Evolutionary conservation across 768 basidiomycete species (phyloP), one percentile per base, ranked within the genome.

Genomic region (Chalciporus chontae): DNA sequence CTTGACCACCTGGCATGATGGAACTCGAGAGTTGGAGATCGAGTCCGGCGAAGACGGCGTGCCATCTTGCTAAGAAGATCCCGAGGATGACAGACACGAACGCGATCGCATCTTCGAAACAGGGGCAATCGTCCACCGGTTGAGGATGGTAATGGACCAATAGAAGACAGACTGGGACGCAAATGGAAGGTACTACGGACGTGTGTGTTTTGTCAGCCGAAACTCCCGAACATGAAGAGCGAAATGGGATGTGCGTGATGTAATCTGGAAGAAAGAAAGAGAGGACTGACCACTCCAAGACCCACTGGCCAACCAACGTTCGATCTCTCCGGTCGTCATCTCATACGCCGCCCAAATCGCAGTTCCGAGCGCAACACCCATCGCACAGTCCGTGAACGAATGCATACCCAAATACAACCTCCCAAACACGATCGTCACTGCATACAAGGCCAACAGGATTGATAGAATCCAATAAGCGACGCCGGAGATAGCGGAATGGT

Each of bases 51-150:
- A 73, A 75, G 10, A 65, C 58, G 4, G 67, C 73, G 42, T 71
- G 69, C 93, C 94, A 96, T 39, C 79, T 74, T 0, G 81, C 82
- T 0, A 93, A 64, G 19, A 80, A 70, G 17, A 76, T 72, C n/a
- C 95, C 95, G 31, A 87, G 73, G 15, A 90, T 75, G 37, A 93
- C 93, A 21, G 89, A 85, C n/a, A 88, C 71, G 55, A 94, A 87
- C 0, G 95, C 93, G 44, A 97, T 94, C 3, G 94, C 91, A 62
- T 98, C 95, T 63, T 96, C 95, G 68, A 96, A 99, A 69, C 95
- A 97, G 2, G 95, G 95, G 57, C 95, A 97, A 60, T 95, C 92
- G 50, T 98, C 94, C 8, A 95, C 89, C 0, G 95, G 95, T 57
- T 94, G 87, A 0, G 94, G 93, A 61, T 94, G 92, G 53, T 89